phyloP scores from a whole-genome alignment of 1,284 basidiomycete species.

The Boletellus sp. region DNA sequence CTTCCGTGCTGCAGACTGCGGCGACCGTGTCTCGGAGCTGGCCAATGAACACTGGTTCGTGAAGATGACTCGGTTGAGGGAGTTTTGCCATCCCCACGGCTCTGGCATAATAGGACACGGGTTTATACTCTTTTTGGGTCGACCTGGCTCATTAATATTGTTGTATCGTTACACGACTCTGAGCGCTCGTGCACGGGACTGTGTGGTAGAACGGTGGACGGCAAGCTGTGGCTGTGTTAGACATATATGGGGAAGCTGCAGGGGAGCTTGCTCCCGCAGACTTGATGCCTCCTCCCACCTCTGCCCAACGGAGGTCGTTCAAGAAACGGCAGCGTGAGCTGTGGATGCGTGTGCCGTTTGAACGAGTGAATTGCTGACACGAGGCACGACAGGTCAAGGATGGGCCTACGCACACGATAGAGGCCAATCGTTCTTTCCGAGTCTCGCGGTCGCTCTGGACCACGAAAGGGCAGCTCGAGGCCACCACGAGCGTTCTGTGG shows the following conservation, averaged over 20 bases:
- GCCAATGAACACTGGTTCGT: conserved; percentile 40
- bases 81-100: conserved; percentile 83
- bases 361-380: conserved; percentile 3
- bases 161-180: too few species aligned
- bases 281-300: conserved; percentile 23
- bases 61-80: conserved; percentile 60
- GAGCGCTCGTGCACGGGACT: too few species aligned
- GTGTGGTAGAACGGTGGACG: too few species aligned
- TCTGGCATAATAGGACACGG: conserved; percentile 81
- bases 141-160: conserved; percentile 38
- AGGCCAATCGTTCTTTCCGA: conserved; percentile 15
- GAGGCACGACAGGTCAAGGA: conserved; percentile 14
- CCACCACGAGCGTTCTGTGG: conserved; percentile 18
- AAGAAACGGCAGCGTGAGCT: conserved; percentile 26
- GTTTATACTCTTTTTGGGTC: conserved; percentile 66
- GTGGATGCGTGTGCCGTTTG: not conserved
- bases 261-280: conserved; percentile 9
- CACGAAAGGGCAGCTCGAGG: conserved; percentile 21
- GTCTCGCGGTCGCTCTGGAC: conserved; percentile 17
- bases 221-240: conserved; percentile 8
- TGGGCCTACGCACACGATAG: conserved; percentile 20
- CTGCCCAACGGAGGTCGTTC: conserved; percentile 18
- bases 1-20: conserved; percentile 75
- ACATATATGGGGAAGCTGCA: conserved; percentile 19
- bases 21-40: conserved; percentile 42